A percentile compares a stretch with the other conserved stretches of the same genome.
Evolutionary conservation across 257 asterid species (phyloP).

Genomic region (Linderniella brevidens): DNA sequence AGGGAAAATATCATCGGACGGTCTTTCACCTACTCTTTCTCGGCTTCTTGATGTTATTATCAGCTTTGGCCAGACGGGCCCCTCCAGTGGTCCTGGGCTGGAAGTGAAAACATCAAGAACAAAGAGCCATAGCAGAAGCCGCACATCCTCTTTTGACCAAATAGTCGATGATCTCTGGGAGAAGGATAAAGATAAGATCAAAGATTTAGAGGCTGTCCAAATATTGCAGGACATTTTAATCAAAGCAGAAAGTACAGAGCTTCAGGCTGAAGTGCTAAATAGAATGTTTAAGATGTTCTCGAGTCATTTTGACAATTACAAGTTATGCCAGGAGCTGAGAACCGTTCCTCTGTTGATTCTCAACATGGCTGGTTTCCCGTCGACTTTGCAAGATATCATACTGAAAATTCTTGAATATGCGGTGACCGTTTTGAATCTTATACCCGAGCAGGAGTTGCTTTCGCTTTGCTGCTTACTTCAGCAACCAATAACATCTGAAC

Average conservation of each 20-base stretch:
- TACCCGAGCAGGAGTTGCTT: constrained; percentile 97
- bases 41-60: constrained; percentile 86
- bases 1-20: constrained; percentile 22
- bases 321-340: constrained; percentile 83
- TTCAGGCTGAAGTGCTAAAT: constrained; percentile 86
- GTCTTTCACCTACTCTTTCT: constrained; percentile 70
- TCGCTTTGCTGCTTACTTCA: constrained; percentile 92
- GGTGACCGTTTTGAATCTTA: constrained; percentile 83
- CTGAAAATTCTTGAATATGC: constrained; percentile 96
- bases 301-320: constrained; percentile 86
- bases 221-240: constrained; percentile 92
- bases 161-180: constrained; percentile 69
- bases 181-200: constrained; percentile 72
- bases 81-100: constrained; percentile 25
- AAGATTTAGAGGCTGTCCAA: constrained; percentile 93
- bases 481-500: constrained; percentile 68
- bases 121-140: constrained; percentile 54
- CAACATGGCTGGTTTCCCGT: constrained; percentile 87
- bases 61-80: constrained; percentile 74
- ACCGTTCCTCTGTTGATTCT: constrained; percentile 93
- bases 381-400: constrained; percentile 76
- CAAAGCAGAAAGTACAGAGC: constrained; percentile 73
- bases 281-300: constrained; percentile 93
- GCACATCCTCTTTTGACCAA: constrained; percentile 58
- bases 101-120: constrained; percentile 38